phyloP scores from a whole-genome alignment of 352 stramenopile species.

The Phytophthora pini region DNA sequence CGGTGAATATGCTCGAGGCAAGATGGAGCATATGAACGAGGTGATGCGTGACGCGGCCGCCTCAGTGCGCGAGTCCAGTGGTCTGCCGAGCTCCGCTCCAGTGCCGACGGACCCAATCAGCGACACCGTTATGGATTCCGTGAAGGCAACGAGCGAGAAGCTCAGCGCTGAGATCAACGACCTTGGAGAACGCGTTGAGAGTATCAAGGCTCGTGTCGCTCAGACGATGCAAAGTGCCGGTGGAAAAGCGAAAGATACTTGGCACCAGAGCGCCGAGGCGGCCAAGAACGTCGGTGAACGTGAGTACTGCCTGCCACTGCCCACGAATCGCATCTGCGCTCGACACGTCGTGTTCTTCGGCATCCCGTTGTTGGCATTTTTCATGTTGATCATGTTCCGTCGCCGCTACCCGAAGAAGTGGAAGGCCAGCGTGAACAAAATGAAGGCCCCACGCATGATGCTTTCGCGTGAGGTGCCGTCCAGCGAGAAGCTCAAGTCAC shows the following conservation, averaged over 20 bases:
- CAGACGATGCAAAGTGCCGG: constrained; percentile 48
- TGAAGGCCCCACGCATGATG: constrained; percentile 51
- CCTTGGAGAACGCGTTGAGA: constrained; percentile 44
- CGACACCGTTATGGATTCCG: constrained; percentile 40
- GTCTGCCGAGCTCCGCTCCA: constrained; percentile 16
- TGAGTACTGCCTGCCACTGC: constrained; percentile 62
- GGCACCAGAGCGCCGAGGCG: constrained; percentile 60
- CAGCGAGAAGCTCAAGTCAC: constrained; percentile 43
- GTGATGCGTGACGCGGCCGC: constrained; percentile 42
- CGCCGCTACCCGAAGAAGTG: constrained; percentile 76
- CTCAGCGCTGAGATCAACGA: constrained; percentile 39
- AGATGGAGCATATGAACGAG: constrained; percentile 56
- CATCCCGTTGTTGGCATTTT: constrained; percentile 47
- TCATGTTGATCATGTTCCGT: constrained; percentile 51
- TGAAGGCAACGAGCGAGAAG: constrained; percentile 47
- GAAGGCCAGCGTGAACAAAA: constrained; percentile 58
- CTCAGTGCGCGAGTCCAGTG: constrained; percentile 25
- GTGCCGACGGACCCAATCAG: constrained; percentile 29
- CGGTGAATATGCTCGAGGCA: constrained; percentile 51
- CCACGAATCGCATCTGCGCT: constrained; percentile 49
- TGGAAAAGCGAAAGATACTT: constrained; percentile 55
- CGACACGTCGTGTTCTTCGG: constrained; percentile 49
- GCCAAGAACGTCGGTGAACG: constrained; percentile 50
- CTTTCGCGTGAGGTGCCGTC: constrained; percentile 50
- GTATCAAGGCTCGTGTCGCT: constrained; percentile 60